Conservation (phyloP, 108 stramenopile genomes). For the Epipyxis sp. region DNA sequence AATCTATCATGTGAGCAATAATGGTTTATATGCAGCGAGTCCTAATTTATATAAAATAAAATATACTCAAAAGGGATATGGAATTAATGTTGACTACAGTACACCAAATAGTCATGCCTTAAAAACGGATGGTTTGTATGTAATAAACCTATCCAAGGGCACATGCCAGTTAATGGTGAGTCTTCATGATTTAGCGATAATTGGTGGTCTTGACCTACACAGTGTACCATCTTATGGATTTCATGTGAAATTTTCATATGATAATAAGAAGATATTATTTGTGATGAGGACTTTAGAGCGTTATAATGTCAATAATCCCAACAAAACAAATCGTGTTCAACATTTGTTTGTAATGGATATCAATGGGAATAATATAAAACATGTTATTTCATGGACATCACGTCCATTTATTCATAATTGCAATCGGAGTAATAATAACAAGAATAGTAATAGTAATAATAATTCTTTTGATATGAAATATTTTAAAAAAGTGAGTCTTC, state of each 20-base stretch:
- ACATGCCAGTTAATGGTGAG: not conserved
- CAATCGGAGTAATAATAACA: not conserved
- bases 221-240: not conserved
- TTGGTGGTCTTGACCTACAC: not conserved
- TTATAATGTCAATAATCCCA: not conserved
- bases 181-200: not conserved
- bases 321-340: not conserved
- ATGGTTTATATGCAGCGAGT: not conserved
- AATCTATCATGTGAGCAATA: not conserved
- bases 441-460: no score
- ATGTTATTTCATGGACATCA: constrained; percentile 8
- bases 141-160: not conserved
- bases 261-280: not conserved
- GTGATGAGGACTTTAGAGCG: not conserved
- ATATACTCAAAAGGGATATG: constrained; percentile 8
- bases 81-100: not conserved
- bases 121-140: not conserved
- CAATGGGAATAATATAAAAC: not conserved
- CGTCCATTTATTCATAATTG: not conserved
- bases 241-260: not conserved
- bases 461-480: no score
- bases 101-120: not conserved
- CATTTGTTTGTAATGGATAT: not conserved
- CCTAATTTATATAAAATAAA: not conserved
- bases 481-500: not conserved